Base-by-base conservation (phyloP, 2,329 filamentous ascomycete species). In the Pseudocercospora ulei region DNA sequence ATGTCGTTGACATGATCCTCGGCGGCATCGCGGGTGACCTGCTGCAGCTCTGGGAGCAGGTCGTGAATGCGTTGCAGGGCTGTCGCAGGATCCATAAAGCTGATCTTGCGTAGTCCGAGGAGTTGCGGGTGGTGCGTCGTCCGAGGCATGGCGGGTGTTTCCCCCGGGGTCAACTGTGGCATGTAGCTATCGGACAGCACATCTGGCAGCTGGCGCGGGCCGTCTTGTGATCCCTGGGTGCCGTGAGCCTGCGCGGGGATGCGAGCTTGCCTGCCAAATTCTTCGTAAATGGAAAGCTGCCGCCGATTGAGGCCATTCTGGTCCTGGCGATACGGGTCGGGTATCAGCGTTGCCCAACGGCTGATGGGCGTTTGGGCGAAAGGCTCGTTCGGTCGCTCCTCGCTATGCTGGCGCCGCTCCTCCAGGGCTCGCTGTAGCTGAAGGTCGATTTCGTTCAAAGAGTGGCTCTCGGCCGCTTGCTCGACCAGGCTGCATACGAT, bases 271-370 rank as follows among this genome's bases (percentile, higher is more conserved):
- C 86, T 74, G 6, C 84, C 85, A 61, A 98, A 98, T 47, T 96
- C 87, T 56, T 96, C 87, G 56, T 98, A 98, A 16, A 98, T 92
- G 7, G 83, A 83, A 67, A 96, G 76, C 56, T 98, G 90, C 54
- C 95, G 85, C 14, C 81, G 72, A 56, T 94, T 96, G 35, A 98
- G 66, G 3, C 55, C 55, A 30, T 73, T 73, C 7, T 84, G 79
- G 23, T 81, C 80, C 51, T 95, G 75, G 55, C 90, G 86, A 66
- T 85, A 98, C 0, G 90, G 90, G 51, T 90, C 83, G 0, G 88
- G 88, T 47, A 98, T 94, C 26, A 86, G 87, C 63, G 85, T 81
- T 5, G 87, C 82, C 86, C 88, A 98, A 35, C 85, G 78, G 58
- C 80, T 94, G 51, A 95, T 50, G 12, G 75, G 75, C 2, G 77